Evolutionary conservation across 179 eudicot species (phyloP).

Genomic region (Silene coronaria): DNA sequence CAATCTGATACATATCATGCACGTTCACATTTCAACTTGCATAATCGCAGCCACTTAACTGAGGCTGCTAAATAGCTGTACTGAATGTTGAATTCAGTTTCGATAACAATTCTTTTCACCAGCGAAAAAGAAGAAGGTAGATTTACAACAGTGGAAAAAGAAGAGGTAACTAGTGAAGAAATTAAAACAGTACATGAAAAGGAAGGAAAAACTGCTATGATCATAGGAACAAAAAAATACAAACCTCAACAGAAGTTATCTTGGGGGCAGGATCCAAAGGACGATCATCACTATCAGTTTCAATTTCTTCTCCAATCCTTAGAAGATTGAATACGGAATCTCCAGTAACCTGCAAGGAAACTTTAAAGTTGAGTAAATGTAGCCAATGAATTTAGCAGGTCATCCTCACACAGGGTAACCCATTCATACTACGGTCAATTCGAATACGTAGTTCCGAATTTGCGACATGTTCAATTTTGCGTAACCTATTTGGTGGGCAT

Average conservation of each 20-base stretch:
- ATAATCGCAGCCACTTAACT: background rate
- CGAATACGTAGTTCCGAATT: too few species aligned
- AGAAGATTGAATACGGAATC: conserved; percentile 86
- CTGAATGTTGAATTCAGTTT: background rate
- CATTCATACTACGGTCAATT: too few species aligned
- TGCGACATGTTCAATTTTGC: too few species aligned
- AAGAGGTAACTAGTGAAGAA: background rate
- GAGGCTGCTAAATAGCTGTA: background rate
- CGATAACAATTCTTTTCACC: background rate
- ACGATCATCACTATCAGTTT: conserved; percentile 74
- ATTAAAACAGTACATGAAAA: background rate
- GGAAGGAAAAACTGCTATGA: conserved; percentile 8
- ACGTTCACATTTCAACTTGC: background rate
- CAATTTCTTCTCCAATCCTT: conserved; percentile 74
- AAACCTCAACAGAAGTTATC: conserved; percentile 84
- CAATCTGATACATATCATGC: background rate
- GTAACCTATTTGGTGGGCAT: too few species aligned
- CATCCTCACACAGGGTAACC: too few species aligned
- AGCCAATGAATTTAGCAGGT: background rate
- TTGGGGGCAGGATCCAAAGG: conserved; percentile 88
- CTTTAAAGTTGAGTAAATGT: background rate
- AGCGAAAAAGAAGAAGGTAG: background rate
- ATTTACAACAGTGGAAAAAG: background rate
- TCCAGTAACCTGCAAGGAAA: conserved; percentile 72
- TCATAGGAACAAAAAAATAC: conserved; percentile 8